Evolutionary conservation across 768 basidiomycete species (phyloP).

Genomic region (Leccinum ochraceum): DNA sequence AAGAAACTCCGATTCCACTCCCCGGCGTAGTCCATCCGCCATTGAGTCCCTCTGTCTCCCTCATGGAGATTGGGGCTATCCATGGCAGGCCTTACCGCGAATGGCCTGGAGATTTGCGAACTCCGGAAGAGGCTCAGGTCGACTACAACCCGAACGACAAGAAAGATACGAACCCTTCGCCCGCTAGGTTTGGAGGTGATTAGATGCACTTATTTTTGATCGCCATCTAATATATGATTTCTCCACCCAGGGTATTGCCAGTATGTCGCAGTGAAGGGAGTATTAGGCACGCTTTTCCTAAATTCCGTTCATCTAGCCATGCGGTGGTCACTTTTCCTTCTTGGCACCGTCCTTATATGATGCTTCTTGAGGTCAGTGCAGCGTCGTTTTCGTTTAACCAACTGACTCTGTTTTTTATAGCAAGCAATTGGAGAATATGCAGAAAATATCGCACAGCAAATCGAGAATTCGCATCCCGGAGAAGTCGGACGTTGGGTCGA

Average conservation of each 20-base stretch:
- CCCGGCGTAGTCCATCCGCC: conserved; percentile 17
- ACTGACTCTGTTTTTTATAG: conserved; percentile 8
- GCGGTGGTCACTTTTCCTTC: conserved; percentile 22
- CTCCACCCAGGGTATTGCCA: conserved; percentile 26
- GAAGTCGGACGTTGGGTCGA: conserved; percentile 22
- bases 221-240: not conserved
- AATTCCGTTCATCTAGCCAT: conserved; percentile 14
- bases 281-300: not conserved
- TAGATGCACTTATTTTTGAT: not conserved
- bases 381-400: too few relatives aligned
- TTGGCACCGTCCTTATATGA: conserved; percentile 30
- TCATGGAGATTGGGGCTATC: conserved; percentile 26
- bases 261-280: conserved; percentile 13
- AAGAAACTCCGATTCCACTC: conserved; percentile 13
- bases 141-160: conserved; percentile 21
- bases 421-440: conserved; percentile 31
- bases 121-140: conserved; percentile 11
- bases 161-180: conserved; percentile 29
- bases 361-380: conserved; percentile 26
- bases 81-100: conserved; percentile 29
- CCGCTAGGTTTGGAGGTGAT: conserved; percentile 31
- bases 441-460: conserved; percentile 24
- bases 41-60: conserved; percentile 3
- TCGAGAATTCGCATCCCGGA: conserved; percentile 19
- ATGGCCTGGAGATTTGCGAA: conserved; percentile 26